phyloP scores from a whole-genome alignment of 2,329 filamentous ascomycete genomes.

The Cladophialophora yegresii region DNA sequence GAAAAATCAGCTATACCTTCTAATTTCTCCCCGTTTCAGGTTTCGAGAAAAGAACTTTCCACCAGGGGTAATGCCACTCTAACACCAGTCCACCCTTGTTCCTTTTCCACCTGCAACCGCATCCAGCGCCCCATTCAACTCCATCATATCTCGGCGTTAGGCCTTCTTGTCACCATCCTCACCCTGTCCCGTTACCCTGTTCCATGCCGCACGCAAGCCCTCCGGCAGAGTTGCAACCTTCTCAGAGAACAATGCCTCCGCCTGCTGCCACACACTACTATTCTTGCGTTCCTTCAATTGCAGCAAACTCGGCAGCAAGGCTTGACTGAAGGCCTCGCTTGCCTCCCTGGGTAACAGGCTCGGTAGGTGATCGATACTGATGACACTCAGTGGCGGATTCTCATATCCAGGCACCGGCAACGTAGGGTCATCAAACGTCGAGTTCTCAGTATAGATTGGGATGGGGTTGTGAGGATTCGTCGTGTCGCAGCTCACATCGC shows the following conservation, averaged over 20 bases:
- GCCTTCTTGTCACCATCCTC: conserved; percentile 2
- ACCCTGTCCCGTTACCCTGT: conserved; percentile 21
- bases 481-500: conserved; percentile 63
- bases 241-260: conserved; percentile 72
- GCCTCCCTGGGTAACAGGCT: conserved; percentile 82
- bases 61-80: not conserved
- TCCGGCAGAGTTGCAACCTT: conserved; percentile 72
- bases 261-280: conserved; percentile 76
- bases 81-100: not conserved
- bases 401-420: conserved; percentile 67
- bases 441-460: conserved; percentile 81
- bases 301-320: conserved; percentile 74
- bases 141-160: not conserved
- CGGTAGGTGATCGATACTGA: conserved; percentile 84
- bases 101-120: not conserved
- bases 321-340: conserved; percentile 78
- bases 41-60: not conserved
- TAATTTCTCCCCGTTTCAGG: not conserved
- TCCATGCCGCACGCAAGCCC: conserved; percentile 20
- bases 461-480: conserved; percentile 54
- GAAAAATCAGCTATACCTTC: not conserved
- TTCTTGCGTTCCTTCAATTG: conserved; percentile 73
- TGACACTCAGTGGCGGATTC: conserved; percentile 69
- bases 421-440: conserved; percentile 85
- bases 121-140: not conserved